Evolutionary conservation across 2,329 filamentous ascomycete species (phyloP), one percentile per base, ranked within the genome.

Genomic region (Zymoseptoria pseudotritici): DNA sequence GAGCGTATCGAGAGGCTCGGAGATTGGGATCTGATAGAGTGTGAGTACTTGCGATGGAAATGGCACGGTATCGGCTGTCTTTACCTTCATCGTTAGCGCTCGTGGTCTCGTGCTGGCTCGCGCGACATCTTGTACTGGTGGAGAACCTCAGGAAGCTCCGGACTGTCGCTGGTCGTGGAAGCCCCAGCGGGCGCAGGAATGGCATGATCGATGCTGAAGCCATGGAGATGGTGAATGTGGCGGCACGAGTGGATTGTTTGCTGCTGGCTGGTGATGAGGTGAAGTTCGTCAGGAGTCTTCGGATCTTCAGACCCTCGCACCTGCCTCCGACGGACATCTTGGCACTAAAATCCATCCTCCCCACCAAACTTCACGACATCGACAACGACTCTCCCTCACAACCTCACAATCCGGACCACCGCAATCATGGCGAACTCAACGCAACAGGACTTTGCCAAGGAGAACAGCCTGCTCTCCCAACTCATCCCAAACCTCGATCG

Each of bases 401-500:
- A 56, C 58, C 51, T 55, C 58, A 31, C 58, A 24, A 11, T 49
- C 7, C 42, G 5, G 42, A 42, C 53, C 26, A 62, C 56, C 61
- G 62, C 65, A 59, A 74, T 26, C 68, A 78, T 77, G 76, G 75
- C 76, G 61, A 72, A 72, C 65, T 63, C 67, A 60, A 67, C 69
- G 57, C 66, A 66, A 57, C 66, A 66, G 68, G 73, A 70, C 21
- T 59, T 73, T 77, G 84, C 83, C 72, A 84, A 86, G 75, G 81
- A 89, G 75, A 85, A 90, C 79, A 88, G 88, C 75, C 85, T 97
- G 65, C 84, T 97, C 70, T 90, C 91, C 71, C 91, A 92, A 78
- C 82, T 99, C 72, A 89, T 97, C 74, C 87, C 87, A 68, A 87
- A 95, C 76, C 89, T 99, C 76, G 94, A 97, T 81, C 87, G 94